A percentile compares a stretch with the other conserved stretches of the same genome.
These are phyloP conservation scores for Neurospora hispaniola DNA, from an alignment of 495 filamentous ascomycete species.

Conservation along the genomic window DNA sequence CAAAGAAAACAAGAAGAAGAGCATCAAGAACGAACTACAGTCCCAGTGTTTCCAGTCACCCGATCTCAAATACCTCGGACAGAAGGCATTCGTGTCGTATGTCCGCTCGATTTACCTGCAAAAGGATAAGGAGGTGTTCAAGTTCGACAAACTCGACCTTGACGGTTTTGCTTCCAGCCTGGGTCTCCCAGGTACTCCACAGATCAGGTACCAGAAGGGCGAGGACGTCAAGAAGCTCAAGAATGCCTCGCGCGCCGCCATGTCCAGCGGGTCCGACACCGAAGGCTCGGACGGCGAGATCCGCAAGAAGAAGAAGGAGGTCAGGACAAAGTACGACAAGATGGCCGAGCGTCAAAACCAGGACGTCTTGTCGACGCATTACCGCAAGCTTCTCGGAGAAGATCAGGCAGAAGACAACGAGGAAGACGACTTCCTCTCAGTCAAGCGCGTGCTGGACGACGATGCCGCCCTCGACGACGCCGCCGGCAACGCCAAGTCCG, in stretches of 20 bases:
- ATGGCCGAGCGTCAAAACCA: slow-evolving; percentile 96
- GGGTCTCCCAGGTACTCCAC: slow-evolving; percentile 80
- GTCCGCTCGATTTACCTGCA: slow-evolving; percentile 73
- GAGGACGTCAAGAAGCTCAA: slow-evolving; percentile 77
- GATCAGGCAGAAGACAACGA: slow-evolving; percentile 40
- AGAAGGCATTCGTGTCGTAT: slow-evolving; percentile 92
- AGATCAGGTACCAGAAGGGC: slow-evolving; percentile 84
- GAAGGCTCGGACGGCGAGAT: slow-evolving; percentile 35
- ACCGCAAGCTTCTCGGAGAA: slow-evolving; percentile 70
- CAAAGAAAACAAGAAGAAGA: slow-evolving; percentile 78
- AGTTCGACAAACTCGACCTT: slow-evolving; percentile 65
- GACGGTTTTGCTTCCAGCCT: slow-evolving; percentile 79
- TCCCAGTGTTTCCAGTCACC: slow-evolving; percentile 92
- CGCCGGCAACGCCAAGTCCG: slow-evolving; percentile 22
- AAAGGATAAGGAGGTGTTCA: slow-evolving; percentile 87
- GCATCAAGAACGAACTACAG: slow-evolving; percentile 72
- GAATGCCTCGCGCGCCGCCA: slow-evolving; percentile 59
- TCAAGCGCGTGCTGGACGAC: slow-evolving; percentile 69
- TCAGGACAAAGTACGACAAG: slow-evolving; percentile 86
- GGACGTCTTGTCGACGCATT: slow-evolving; percentile 86
- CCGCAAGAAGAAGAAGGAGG: slow-evolving; percentile 48
- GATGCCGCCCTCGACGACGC: slow-evolving; percentile 30
- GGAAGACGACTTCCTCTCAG: slow-evolving; percentile 72
- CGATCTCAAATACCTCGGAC: slow-evolving; percentile 86
- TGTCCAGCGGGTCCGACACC: slow-evolving; percentile 41